Base-by-base conservation (phyloP, 179 eudicot genomes). In the Silene noctiflora region DNA sequence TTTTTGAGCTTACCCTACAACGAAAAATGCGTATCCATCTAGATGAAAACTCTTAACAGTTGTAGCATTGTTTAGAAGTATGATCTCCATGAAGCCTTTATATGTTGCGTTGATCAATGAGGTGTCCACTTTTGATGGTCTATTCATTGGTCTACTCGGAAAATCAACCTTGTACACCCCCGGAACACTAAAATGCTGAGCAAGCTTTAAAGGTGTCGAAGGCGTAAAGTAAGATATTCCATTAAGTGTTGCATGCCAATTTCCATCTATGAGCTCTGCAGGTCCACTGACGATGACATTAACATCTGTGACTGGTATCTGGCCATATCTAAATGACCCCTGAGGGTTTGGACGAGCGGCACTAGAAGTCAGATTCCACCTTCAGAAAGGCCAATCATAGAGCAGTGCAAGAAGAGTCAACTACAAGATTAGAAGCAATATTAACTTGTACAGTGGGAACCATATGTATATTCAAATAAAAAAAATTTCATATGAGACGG, bases 261-360 rank as follows among this genome's bases (percentile, higher is more conserved):
- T 90, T 59, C 99, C 96, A 75, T 88, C 77, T 29, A 95, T 84
- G 65, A 87, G 91, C 83, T 91, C 94, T 3, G 94, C 81, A 75
- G 97, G 97, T 75, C 83, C 88, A 83, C 89, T 95, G n/a, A 83
- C 88, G 67, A 95, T 82, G 78, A 95, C 85, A 75, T 74, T 91
- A 44, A 93, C 91, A 72, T 95, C 98, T 42, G 98, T 95, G 58
- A 95, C 99, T 56, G 95, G 87, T 78, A 95, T 95, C 39, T 89
- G 80, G 21, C 98, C 99, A 66, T 95, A 95, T 85, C 81, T 91
- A 86, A 95, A 95, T 71, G 99, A 95, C 61, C 99, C 99, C 73
- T 95, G 99, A 19, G 99, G 99, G 84, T 95, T 95, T 63, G 99
- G 99, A 70, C 99, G 96, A 79, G 99, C 99, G 71, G 91, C 99